Conservation (phyloP, 805 yeast species). For the Sugiyamaella valdiviana region DNA sequence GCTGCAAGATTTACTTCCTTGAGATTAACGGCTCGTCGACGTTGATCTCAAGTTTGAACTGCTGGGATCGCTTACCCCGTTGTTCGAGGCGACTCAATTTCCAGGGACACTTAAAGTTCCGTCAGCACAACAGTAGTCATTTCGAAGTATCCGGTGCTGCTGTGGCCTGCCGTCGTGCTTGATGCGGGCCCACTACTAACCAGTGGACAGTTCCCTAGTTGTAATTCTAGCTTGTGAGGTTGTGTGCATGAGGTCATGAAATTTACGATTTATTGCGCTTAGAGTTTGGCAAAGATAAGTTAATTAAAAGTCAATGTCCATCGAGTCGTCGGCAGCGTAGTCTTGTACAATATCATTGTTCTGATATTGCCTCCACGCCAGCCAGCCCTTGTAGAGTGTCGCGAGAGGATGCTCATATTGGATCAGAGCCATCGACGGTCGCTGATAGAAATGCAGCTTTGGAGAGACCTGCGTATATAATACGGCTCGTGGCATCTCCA, state of each 20-base stretch:
- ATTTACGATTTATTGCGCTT: background rate
- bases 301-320: conserved; percentile 6
- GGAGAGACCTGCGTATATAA: background rate
- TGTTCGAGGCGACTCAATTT: too few relatives aligned
- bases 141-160: too few relatives aligned
- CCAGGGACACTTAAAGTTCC: too few relatives aligned
- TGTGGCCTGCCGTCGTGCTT: too few relatives aligned
- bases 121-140: too few relatives aligned
- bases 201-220: background rate
- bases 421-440: conserved; percentile 12
- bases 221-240: background rate
- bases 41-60: too few relatives aligned
- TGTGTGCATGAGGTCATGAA: background rate
- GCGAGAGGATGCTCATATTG: conserved; percentile 5
- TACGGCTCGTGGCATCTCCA: conserved; percentile 16
- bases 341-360: background rate
- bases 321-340: conserved; percentile 3
- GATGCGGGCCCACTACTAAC: background rate
- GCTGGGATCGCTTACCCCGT: too few relatives aligned
- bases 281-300: too few relatives aligned
- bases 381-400: conserved; percentile 3
- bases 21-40: too few relatives aligned
- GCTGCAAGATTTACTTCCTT: too few relatives aligned
- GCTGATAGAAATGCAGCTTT: conserved; percentile 15
- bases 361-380: background rate